These are phyloP conservation scores for Globisporangium polare DNA, from an alignment of 352 stramenopile genomes.

Conservation along the genomic window DNA sequence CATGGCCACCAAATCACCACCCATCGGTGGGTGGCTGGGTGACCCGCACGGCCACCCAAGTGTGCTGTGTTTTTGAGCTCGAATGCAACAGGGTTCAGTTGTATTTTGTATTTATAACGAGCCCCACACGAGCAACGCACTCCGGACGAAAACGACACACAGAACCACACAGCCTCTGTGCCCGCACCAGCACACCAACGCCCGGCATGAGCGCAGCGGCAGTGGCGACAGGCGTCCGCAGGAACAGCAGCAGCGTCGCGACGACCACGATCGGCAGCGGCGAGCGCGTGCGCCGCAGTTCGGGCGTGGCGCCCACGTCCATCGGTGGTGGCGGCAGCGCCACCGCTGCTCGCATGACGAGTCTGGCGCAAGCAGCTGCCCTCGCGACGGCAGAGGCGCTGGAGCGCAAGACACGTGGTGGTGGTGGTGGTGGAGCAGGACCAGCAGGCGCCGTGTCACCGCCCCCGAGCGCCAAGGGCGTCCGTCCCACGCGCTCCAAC, in stretches of 20 bases:
- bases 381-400: conserved; percentile 11
- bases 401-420: conserved; percentile 1
- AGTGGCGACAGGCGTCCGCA: conserved; percentile 7
- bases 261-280: neutral
- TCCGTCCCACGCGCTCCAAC: conserved; percentile 5
- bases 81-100: too few relatives aligned
- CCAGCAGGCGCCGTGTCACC: neutral
- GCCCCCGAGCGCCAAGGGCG: conserved; percentile 2
- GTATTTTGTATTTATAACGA: conserved; percentile 14
- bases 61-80: too few relatives aligned
- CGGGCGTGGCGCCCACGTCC: conserved; percentile 3
- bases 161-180: neutral
- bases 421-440: neutral
- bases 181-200: too few relatives aligned
- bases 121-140: conserved; percentile 1
- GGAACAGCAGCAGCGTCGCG: conserved; percentile 12
- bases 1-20: too few relatives aligned
- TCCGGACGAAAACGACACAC: neutral
- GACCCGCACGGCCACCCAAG: too few relatives aligned
- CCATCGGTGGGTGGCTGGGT: too few relatives aligned
- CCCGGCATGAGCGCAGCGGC: conserved; percentile 12
- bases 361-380: conserved; percentile 16
- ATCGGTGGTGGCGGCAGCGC: conserved; percentile 2
- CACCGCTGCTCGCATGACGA: conserved; percentile 10
- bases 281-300: conserved; percentile 6